These are phyloP conservation scores for Dittrichia graveolens DNA, from an alignment of 129 eudicot genomes.

Conservation along the genomic window DNA sequence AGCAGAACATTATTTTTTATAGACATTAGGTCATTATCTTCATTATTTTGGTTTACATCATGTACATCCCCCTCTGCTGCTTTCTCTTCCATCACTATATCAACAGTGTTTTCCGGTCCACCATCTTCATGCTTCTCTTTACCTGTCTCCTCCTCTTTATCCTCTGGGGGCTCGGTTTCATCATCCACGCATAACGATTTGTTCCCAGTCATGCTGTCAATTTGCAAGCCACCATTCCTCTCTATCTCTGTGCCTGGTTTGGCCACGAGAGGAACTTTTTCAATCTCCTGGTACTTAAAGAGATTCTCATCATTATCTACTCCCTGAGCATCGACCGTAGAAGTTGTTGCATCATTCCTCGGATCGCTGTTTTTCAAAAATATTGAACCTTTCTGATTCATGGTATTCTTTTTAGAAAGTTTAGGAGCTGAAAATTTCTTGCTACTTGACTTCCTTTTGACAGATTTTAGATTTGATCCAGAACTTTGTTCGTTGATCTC, in stretches of 20 bases:
- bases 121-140: conserved; percentile 22
- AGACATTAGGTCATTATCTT: conserved; percentile 13
- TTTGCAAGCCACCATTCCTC: conserved; percentile 18
- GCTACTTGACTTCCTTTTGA: conserved; percentile 40
- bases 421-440: conserved; percentile 57
- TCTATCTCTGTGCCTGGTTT: conserved; percentile 25
- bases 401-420: conserved; percentile 30
- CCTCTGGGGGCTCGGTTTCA: conserved; percentile 73
- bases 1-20: conserved; percentile 22
- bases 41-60: conserved; percentile 14
- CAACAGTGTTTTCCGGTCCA: conserved; percentile 25
- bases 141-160: conserved; percentile 36
- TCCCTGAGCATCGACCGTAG: conserved; percentile 27
- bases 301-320: conserved; percentile 20
- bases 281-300: conserved; percentile 23
- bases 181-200: conserved; percentile 40
- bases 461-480: conserved; percentile 36
- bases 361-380: conserved; percentile 31
- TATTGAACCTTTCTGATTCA: conserved; percentile 55
- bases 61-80: background rate
- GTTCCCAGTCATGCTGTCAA: conserved; percentile 18
- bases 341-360: conserved; percentile 29
- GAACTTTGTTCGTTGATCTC: conserved; percentile 18
- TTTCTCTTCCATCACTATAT: conserved; percentile 1
- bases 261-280: conserved; percentile 24